Percentiles rank a stretch among this genome's conserved stretches.
Evolutionary conservation across 257 asterid species (phyloP).

Genomic region (Echium plantagineum): DNA sequence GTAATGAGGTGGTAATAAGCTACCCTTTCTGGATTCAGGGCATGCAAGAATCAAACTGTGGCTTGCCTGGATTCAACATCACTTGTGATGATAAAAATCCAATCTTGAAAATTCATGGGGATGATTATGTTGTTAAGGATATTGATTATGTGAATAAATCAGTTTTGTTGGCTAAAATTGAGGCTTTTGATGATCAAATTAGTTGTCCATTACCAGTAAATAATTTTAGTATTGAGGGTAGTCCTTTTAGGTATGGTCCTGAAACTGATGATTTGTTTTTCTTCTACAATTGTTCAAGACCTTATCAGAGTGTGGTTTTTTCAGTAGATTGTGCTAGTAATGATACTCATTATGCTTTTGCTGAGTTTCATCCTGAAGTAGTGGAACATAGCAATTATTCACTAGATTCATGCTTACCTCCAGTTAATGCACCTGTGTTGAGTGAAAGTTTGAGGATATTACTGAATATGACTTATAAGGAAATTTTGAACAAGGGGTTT

Average conservation of each 20-base stretch:
- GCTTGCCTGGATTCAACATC: slow-evolving; percentile 25
- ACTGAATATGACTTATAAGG: slow-evolving; percentile 22
- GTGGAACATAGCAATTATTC: slow-evolving; percentile 32
- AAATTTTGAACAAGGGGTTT: slow-evolving; percentile 29
- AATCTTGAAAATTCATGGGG: slow-evolving; percentile 22
- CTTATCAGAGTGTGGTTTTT: slow-evolving; percentile 26
- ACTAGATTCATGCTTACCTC: slow-evolving; percentile 17
- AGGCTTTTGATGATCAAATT: slow-evolving; percentile 6
- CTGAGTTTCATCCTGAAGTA: slow-evolving; percentile 28
- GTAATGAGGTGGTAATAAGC: slow-evolving; percentile 25
- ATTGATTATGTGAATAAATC: slow-evolving; percentile 27
- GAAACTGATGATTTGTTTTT: slow-evolving; percentile 38
- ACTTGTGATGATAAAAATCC: slow-evolving; percentile 27
- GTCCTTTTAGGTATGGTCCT: slow-evolving; percentile 36
- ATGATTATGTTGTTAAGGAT: slow-evolving; percentile 29
- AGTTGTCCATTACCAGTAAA: slow-evolving; percentile 25
- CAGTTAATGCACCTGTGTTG: slow-evolving; percentile 27
- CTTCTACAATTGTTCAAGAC: slow-evolving; percentile 35
- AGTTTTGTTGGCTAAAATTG: slow-evolving; percentile 17
- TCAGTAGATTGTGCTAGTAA: slow-evolving; percentile 30
- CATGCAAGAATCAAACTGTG: slow-evolving; percentile 32
- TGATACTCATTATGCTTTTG: slow-evolving; percentile 28
- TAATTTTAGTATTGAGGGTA: slow-evolving; percentile 26
- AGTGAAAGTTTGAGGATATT: slow-evolving; percentile 10
- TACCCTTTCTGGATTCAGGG: slow-evolving; percentile 50